Percentiles rank a stretch among this genome's conserved stretches.
phyloP scores from a whole-genome alignment of 805 yeast species.

The Metschnikowia picachoensis region DNA sequence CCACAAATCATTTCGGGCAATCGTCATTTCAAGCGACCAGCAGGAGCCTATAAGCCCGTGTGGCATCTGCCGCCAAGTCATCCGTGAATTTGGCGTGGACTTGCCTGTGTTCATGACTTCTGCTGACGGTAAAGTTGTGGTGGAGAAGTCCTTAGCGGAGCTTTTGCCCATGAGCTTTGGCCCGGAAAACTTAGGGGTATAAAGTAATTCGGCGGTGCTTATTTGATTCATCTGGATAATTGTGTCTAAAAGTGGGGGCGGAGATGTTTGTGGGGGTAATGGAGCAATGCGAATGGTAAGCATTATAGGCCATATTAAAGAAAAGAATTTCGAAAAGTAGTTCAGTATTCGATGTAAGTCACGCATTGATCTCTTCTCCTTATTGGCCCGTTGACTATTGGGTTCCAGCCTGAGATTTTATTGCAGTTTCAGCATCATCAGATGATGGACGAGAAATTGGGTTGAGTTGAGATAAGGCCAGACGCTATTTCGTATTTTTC shows the following conservation, averaged over 20 bases:
- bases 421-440: no score
- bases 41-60: conserved; percentile 73
- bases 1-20: conserved; percentile 44
- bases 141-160: conserved; percentile 51
- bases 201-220: not conserved
- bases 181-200: conserved; percentile 50
- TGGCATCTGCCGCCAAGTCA: conserved; percentile 89
- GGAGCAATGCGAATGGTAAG: not conserved
- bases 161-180: conserved; percentile 85
- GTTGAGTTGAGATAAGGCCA: no score
- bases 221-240: not conserved
- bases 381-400: no score
- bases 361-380: no score
- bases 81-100: conserved; percentile 69
- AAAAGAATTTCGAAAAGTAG: no score
- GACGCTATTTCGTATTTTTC: no score
- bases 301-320: no score
- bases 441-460: no score
- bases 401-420: no score
- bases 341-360: no score
- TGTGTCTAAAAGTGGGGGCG: not conserved
- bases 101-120: conserved; percentile 70
- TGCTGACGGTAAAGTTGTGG: conserved; percentile 41
- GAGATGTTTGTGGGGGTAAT: no score
- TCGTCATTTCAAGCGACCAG: conserved; percentile 65